phyloP scores from a whole-genome alignment of 2,329 filamentous ascomycete species.

The Helicocarpus griseus region DNA sequence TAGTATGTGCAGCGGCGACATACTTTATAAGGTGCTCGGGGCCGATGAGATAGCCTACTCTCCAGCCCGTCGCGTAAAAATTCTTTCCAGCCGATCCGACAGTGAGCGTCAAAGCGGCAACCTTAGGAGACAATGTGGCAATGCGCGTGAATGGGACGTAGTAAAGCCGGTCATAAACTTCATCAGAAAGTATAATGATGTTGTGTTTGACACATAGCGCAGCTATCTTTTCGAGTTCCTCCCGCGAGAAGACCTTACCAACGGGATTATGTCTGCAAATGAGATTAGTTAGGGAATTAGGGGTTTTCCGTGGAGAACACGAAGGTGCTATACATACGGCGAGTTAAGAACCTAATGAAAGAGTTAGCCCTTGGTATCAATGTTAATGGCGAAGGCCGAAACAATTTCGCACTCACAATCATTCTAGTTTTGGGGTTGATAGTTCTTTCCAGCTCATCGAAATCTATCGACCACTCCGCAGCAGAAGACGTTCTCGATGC shows the following conservation, averaged over 20 bases:
- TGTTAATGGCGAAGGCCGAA: constrained; percentile 14
- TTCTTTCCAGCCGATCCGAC: constrained; percentile 96
- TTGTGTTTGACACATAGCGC: constrained; percentile 86
- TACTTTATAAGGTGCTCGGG: constrained; percentile 82
- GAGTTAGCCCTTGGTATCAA: not conserved
- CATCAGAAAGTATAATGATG: constrained; percentile 84
- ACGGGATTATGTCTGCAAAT: constrained; percentile 68
- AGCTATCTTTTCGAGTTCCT: constrained; percentile 75
- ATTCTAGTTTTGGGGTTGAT: constrained; percentile 87
- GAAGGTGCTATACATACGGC: constrained; percentile 29
- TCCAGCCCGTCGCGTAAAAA: constrained; percentile 97
- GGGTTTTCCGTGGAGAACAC: not conserved
- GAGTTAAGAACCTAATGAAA: constrained; percentile 37
- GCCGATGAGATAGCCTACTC: constrained; percentile 90
- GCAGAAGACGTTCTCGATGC: constrained; percentile 72
- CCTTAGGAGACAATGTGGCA: constrained; percentile 79
- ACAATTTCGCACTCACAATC: constrained; percentile 61
- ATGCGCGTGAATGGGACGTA: constrained; percentile 93
- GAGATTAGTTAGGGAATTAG: not conserved
- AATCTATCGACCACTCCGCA: constrained; percentile 78
- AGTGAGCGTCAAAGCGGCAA: constrained; percentile 79
- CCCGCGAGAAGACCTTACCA: constrained; percentile 82
- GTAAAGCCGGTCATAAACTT: constrained; percentile 90
- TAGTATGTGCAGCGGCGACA: constrained; percentile 83
- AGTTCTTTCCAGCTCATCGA: constrained; percentile 67